phyloP scores from a whole-genome alignment of 2,329 filamentous ascomycete genomes.

The Balansia obtecta region DNA sequence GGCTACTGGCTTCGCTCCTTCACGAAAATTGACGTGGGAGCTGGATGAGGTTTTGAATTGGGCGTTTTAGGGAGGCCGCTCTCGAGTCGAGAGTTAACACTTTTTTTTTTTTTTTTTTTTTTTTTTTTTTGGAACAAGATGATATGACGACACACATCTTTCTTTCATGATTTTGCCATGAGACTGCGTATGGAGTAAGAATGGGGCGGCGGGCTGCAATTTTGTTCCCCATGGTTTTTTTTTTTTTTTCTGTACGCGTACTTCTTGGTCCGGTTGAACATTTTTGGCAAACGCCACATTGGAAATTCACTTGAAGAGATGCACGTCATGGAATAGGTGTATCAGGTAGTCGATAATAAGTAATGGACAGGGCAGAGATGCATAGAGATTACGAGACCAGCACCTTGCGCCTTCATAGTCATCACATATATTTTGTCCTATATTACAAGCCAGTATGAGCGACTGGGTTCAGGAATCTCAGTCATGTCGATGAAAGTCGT shows the following conservation, averaged over 20 bases:
- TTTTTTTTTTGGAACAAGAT: constrained; percentile 1
- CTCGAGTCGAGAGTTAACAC: constrained; percentile 1
- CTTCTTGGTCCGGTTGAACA: not conserved
- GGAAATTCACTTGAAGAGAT: constrained; percentile 4
- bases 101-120: too few species aligned
- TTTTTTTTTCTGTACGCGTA: not conserved
- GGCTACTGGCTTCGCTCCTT: not conserved
- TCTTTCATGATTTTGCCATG: constrained; percentile 1
- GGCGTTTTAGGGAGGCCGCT: constrained; percentile 4
- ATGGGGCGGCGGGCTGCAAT: not conserved
- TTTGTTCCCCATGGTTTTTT: not conserved
- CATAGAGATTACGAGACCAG: not conserved
- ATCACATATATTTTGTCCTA: not conserved
- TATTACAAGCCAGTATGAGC: not conserved
- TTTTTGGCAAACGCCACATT: constrained; percentile 1
- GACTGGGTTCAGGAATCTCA: not conserved
- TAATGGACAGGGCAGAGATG: constrained; percentile 6
- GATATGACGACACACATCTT: not conserved
- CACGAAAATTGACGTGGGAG: not conserved
- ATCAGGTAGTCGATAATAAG: constrained; percentile 10
- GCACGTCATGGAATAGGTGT: constrained; percentile 6
- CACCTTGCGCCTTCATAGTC: not conserved
- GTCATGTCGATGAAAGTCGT: not conserved
- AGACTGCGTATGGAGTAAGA: not conserved
- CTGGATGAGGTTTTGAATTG: not conserved